Percentiles rank a stretch among this genome's conserved stretches.
Conservation (phyloP, 441 rosid genomes). For the Adansonia gregorii region DNA sequence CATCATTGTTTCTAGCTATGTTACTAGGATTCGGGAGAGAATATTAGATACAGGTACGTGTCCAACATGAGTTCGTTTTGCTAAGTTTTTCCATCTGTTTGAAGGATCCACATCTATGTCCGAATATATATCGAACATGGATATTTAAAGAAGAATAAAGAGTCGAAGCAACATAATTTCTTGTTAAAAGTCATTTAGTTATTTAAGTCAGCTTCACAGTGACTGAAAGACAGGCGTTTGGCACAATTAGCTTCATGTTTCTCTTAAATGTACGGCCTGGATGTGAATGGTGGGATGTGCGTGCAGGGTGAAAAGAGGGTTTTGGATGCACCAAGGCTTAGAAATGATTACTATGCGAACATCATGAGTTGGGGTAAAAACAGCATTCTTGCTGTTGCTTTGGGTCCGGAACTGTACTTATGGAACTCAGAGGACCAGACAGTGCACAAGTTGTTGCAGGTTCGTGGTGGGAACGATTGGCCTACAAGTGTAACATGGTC, state of each 20-base stretch:
- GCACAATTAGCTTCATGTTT: not conserved
- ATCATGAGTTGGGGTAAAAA: constrained; percentile 57
- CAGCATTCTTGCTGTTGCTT: constrained; percentile 50
- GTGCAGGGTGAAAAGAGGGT: constrained; percentile 45
- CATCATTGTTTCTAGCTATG: not conserved
- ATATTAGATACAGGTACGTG: too few species aligned
- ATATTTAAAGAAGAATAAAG: too few species aligned
- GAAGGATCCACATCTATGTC: too few species aligned
- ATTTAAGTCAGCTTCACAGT: not conserved
- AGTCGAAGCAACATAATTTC: too few species aligned
- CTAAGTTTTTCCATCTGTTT: too few species aligned
- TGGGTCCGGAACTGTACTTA: constrained; percentile 41
- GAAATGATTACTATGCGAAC: constrained; percentile 48
- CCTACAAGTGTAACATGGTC: constrained; percentile 57
- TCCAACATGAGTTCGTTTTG: too few species aligned
- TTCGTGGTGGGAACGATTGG: constrained; percentile 31
- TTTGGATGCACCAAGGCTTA: constrained; percentile 54
- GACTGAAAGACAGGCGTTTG: not conserved
- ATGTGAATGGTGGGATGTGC: constrained; percentile 18
- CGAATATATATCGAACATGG: too few species aligned
- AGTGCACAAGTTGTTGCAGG: constrained; percentile 30
- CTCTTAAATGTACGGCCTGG: not conserved
- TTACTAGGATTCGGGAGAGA: too few species aligned
- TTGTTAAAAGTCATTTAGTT: too few species aligned
- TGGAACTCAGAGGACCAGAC: constrained; percentile 42